Percentiles rank a stretch among this genome's conserved stretches.
Evolutionary conservation across 768 basidiomycete species (phyloP).

Genomic region (Boletus bicolor): DNA sequence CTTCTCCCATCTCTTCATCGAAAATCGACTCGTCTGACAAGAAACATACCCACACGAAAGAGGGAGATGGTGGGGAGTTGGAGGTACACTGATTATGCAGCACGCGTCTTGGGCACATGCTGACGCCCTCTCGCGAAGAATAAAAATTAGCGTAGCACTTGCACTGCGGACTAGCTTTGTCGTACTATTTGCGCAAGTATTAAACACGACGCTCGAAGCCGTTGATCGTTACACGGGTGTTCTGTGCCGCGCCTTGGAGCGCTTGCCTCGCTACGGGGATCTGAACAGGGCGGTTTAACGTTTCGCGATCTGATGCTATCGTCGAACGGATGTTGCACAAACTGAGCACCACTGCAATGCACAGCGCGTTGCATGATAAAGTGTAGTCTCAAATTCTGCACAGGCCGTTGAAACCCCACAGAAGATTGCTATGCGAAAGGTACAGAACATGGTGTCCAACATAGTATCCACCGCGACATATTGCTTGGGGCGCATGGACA

Average conservation of each 20-base stretch:
- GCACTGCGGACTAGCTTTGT: background rate
- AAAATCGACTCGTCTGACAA: background rate
- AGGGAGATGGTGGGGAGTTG: background rate
- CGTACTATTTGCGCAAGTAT: background rate
- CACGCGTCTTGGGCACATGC: background rate
- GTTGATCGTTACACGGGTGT: background rate
- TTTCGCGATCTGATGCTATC: background rate
- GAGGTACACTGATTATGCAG: constrained; percentile 2
- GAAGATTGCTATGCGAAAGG: no score
- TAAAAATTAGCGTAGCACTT: background rate
- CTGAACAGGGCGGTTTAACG: background rate
- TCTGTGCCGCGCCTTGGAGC: background rate
- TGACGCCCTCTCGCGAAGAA: background rate
- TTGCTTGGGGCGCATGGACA: no score
- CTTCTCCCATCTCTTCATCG: background rate
- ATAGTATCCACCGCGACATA: no score
- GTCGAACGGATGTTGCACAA: no score
- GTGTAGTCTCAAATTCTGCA: no score
- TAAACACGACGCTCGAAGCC: background rate
- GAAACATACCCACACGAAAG: constrained; percentile 6
- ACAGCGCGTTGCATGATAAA: no score
- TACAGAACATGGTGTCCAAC: no score
- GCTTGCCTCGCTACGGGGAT: background rate
- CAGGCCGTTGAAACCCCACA: no score
- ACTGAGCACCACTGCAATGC: no score